A percentile compares a stretch with the other conserved stretches of the same genome.
These are phyloP conservation scores for Pichia sp. DNA, from an alignment of 1,139 yeast genomes.

Conservation along the genomic window DNA sequence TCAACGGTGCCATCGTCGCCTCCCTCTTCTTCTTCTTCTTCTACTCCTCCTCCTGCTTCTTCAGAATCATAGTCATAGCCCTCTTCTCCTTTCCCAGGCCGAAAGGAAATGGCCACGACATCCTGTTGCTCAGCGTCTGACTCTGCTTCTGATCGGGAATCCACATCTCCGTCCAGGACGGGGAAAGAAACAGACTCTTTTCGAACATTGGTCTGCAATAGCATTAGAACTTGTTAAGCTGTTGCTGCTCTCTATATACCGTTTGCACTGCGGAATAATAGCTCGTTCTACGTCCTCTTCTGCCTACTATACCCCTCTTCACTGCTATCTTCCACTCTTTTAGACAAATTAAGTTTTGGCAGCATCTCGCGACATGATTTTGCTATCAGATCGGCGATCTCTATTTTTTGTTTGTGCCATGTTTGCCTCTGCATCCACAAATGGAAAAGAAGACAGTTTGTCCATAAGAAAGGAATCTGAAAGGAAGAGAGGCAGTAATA, in stretches of 20 bases:
- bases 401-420: not conserved
- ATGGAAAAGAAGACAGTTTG: not conserved
- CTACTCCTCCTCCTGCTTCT: not conserved
- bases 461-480: not conserved
- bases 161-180: not conserved
- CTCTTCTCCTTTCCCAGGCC: not conserved
- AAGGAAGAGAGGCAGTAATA: not conserved
- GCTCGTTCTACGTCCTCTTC: not conserved
- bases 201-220: not conserved
- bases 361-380: not conserved
- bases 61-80: not conserved
- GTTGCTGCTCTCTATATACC: not conserved
- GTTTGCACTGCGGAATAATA: not conserved
- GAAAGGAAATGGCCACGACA: constrained; percentile 2
- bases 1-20: not conserved
- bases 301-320: not conserved
- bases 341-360: not conserved
- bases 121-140: constrained; percentile 4
- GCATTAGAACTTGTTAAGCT: not conserved
- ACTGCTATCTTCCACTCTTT: not conserved
- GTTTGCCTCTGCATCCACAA: not conserved
- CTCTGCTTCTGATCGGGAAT: not conserved
- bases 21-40: too few relatives aligned
- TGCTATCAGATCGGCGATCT: not conserved
- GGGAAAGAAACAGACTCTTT: constrained; percentile 1